Evolutionary conservation across 2,329 filamentous ascomycete species (phyloP), one percentile per base, ranked within the genome.

Genomic region (Colletotrichum filicis): DNA sequence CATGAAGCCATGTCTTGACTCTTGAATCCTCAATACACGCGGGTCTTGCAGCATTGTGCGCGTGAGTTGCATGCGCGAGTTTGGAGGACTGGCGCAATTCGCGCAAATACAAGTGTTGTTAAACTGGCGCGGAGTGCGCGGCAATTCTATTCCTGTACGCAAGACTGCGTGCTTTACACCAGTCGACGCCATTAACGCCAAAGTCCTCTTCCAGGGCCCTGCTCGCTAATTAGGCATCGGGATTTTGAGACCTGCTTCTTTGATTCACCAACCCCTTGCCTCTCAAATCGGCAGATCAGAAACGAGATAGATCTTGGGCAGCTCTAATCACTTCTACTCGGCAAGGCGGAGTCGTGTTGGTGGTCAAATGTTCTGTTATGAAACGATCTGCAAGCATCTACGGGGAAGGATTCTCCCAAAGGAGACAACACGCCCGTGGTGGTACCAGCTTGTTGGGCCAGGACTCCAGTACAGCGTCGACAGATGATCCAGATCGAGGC

Each of bases 111-210:
- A 53, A 42, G 28, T 35, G 12, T 19, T 46, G 42, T 35, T 12
- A 28, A 60, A 56, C 30, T 59, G 52, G 66, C 52, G 57, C 68
- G 64, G 57, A 55, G 52, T 56, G 64, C 52, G 59, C 66, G 55
- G 66, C 60, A 70, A 52, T 55, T 60, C 55, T 35, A 37, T 56
- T 37, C 22, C 46, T 59, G 22, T 35, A 62, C 56, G 49, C 56
- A 61, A 63, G 46, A 49, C 49, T 72, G 58, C 65, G 14, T 59
- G 61, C 35, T 52, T 24, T 9, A 35, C 32, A 16, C 46, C 22
- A 6, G 8, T 42, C 28, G 22, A 55, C 16, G 68, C 58, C 62
- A 53, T 59, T 59, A 22, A 67, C 22, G 65, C 52, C 37, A 53
- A 71, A 58, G 14, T 14, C 22, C 49, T 32, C 28, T 30, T 19